These are phyloP conservation scores for Astrocystis sublimbata DNA, from an alignment of 495 filamentous ascomycete genomes.

Conservation along the genomic window DNA sequence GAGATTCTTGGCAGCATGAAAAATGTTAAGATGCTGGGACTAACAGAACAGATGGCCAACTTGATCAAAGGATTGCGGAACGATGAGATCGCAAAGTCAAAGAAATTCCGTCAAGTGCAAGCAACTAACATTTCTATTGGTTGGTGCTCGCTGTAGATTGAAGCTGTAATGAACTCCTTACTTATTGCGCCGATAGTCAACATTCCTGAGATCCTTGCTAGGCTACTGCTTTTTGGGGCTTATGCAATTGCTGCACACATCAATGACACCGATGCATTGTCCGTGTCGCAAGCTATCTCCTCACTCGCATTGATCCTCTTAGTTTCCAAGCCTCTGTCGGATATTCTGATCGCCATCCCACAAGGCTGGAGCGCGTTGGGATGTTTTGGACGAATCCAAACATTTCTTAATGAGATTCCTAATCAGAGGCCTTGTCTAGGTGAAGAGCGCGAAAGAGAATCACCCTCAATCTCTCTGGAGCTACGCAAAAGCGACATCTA, in stretches of 20 bases:
- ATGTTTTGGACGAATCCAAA: constrained; percentile 14
- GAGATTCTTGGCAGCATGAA: constrained; percentile 42
- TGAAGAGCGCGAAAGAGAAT: neutral
- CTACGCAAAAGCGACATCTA: neutral
- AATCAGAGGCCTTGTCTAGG: neutral
- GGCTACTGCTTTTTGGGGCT: constrained; percentile 25
- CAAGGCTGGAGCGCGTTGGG: constrained; percentile 10
- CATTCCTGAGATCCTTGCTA: constrained; percentile 23
- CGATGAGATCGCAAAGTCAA: constrained; percentile 46
- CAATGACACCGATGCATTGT: constrained; percentile 20
- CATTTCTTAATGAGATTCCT: neutral
- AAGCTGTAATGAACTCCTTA: neutral
- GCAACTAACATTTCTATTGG: constrained; percentile 18
- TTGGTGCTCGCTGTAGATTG: neutral
- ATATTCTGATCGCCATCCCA: constrained; percentile 9
- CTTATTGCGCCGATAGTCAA: constrained; percentile 9
- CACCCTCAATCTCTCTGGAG: neutral
- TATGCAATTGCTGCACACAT: constrained; percentile 29
- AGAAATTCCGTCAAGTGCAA: constrained; percentile 18
- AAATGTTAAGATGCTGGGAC: constrained; percentile 43
- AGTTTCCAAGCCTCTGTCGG: constrained; percentile 10
- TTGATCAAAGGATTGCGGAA: constrained; percentile 52
- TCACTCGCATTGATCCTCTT: constrained; percentile 19
- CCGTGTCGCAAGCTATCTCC: constrained; percentile 23
- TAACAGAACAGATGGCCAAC: constrained; percentile 28